These are phyloP conservation scores for Isatis tinctoria DNA, from an alignment of 345 rosid species.

Conservation along the genomic window DNA sequence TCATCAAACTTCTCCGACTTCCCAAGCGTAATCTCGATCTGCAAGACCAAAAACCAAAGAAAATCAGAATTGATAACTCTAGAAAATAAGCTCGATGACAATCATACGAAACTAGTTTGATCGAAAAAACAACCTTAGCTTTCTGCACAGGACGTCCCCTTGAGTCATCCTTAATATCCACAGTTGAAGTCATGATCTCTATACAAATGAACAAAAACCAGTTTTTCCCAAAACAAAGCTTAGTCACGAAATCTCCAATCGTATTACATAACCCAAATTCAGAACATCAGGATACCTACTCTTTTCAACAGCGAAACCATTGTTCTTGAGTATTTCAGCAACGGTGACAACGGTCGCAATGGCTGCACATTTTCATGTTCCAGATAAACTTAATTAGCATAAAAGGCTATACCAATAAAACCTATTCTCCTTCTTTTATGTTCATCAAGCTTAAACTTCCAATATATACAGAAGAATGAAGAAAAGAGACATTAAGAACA, in stretches of 20 bases:
- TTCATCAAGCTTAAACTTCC: not conserved
- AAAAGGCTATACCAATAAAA: not conserved
- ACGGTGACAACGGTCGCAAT: constrained; percentile 81
- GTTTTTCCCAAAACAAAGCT: not conserved
- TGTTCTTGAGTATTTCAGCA: constrained; percentile 83
- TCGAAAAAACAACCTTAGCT: constrained; percentile 52
- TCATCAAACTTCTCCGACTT: constrained; percentile 86
- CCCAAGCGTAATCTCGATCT: constrained; percentile 75
- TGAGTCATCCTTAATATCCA: constrained; percentile 74
- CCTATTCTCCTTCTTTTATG: not conserved
- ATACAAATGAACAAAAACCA: constrained; percentile 6
- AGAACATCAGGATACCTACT: constrained; percentile 41
- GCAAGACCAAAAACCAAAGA: not conserved
- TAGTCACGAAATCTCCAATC: not conserved
- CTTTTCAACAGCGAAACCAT: constrained; percentile 82
- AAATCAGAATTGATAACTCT: not conserved
- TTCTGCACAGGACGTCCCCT: constrained; percentile 81
- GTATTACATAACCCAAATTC: not conserved
- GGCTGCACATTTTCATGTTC: constrained; percentile 44
- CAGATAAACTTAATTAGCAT: not conserved
- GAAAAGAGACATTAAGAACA: not conserved
- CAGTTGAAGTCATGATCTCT: constrained; percentile 74
- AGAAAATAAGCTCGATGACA: not conserved
- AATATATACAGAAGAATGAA: not conserved
- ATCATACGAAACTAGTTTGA: not conserved